These are phyloP conservation scores for Pholiota microspora DNA, from an alignment of 768 basidiomycete species.

Conservation along the genomic window DNA sequence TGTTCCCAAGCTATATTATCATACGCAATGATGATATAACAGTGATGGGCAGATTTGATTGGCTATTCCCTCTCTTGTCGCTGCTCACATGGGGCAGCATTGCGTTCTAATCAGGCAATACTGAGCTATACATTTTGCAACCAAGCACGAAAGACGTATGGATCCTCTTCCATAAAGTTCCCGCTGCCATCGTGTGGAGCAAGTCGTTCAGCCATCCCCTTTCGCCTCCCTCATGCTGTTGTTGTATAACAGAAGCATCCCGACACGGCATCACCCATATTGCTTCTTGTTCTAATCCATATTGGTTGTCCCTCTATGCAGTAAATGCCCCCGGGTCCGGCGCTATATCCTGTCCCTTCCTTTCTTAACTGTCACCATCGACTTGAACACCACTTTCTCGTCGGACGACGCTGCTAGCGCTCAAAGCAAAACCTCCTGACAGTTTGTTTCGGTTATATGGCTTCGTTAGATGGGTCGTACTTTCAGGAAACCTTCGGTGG, in stretches of 20 bases:
- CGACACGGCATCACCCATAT: neutral
- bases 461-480: neutral
- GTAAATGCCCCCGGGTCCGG: neutral
- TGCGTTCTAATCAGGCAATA: too few relatives aligned
- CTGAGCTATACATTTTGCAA: neutral
- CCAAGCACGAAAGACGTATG: neutral
- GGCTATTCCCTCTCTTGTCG: neutral
- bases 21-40: too few relatives aligned
- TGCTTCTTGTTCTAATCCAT: conserved; percentile 4
- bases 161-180: neutral
- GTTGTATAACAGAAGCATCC: neutral
- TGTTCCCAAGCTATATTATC: too few relatives aligned
- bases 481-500: conserved; percentile 14
- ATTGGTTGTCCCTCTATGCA: neutral
- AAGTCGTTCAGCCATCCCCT: neutral
- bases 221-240: neutral
- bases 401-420: neutral
- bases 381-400: neutral
- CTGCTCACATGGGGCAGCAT: neutral
- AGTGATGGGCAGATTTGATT: neutral
- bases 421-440: neutral
- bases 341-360: conserved; percentile 1
- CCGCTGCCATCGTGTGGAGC: neutral
- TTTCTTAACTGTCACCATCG: neutral
- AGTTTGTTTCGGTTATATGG: neutral